A percentile compares a stretch with the other conserved stretches of the same genome.
phyloP scores from a whole-genome alignment of 495 filamentous ascomycete species.

The Cercophora scortea region DNA sequence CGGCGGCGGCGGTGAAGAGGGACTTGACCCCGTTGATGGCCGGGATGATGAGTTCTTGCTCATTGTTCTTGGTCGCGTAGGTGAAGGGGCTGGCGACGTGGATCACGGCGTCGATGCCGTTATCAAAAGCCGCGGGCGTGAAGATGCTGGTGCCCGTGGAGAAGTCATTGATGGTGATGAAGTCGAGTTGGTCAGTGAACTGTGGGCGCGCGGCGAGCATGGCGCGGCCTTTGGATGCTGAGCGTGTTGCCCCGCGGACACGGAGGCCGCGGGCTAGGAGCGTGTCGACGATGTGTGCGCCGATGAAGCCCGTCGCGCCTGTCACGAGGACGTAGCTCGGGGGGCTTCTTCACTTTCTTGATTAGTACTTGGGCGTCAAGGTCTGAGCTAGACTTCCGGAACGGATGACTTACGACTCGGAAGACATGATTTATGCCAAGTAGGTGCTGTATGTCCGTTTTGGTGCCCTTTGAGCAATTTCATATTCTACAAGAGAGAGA shows the following conservation, averaged over 20 bases:
- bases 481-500: too few relatives aligned
- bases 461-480: too few relatives aligned
- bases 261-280: slow-evolving; percentile 38
- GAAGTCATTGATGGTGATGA: slow-evolving; percentile 31
- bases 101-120: slow-evolving; percentile 27
- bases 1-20: slow-evolving; percentile 53
- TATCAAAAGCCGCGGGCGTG: slow-evolving; percentile 28
- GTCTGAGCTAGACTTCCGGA: too few relatives aligned
- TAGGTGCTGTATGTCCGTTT: too few relatives aligned
- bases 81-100: slow-evolving; percentile 39
- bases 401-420: too few relatives aligned
- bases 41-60: slow-evolving; percentile 50
- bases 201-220: slow-evolving; percentile 17
- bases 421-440: too few relatives aligned
- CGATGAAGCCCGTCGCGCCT: slow-evolving; percentile 48
- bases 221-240: slow-evolving; percentile 27
- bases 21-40: slow-evolving; percentile 62
- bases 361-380: too few relatives aligned
- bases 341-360: too few relatives aligned
- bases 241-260: slow-evolving; percentile 42
- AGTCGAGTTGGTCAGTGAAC: slow-evolving; percentile 26
- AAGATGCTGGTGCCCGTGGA: slow-evolving; percentile 7
- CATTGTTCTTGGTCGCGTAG: slow-evolving; percentile 28
- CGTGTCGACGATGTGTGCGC: slow-evolving; percentile 40
- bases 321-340: slow-evolving; percentile 36